Base-by-base conservation (phyloP, 2,329 filamentous ascomycete species). In the Ascomycota sp. region DNA sequence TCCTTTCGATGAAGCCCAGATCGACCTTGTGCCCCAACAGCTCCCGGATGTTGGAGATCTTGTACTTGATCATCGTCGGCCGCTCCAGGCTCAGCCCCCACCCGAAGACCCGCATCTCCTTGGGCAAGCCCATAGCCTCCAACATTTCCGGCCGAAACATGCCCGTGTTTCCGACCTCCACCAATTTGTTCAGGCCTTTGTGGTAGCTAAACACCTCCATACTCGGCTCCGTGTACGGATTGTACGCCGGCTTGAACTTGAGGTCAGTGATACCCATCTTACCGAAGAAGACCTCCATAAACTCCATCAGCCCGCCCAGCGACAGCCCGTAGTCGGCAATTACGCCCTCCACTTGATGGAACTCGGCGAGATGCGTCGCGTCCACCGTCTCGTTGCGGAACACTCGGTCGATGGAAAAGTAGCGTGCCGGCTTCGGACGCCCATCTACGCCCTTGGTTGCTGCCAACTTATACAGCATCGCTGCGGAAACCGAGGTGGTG, bases 101-200 rank as follows among this genome's bases (percentile, higher is more conserved):
- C 22, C 89, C 89, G 49, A 93, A 95, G 8, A 94, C 85, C 37
- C 79, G 65, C 71, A 95, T 72, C 45, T 93, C 79, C 56, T 75
- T 82, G 17, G 85, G 85, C 45, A 95, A 55, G 22, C 86, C 86
- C 85, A 94, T 93, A 5, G 83, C 64, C 56, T 93, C 78, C 46
- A 94, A 55, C 86, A 95, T 94, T 57, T 98, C 89, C 2, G 89
- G 85, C 40, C 89, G 68, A 72, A 98, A 98, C 85, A 98, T 95
- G 38, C 89, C 89, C 43, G 77, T 86, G 60, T 98, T 95, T 35
- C 89, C 89, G 48, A 95, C 95, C 59, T 95, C 89, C 19, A 95
- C 81, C 59, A 91, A 76, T 61, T 92, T 92, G 44, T 70, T 70
- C 29, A 94, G 60, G 4, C 83, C 86, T 45, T 76, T 69, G 62